Conservation (phyloP, 441 rosid species). For the Capsella rubella region DNA sequence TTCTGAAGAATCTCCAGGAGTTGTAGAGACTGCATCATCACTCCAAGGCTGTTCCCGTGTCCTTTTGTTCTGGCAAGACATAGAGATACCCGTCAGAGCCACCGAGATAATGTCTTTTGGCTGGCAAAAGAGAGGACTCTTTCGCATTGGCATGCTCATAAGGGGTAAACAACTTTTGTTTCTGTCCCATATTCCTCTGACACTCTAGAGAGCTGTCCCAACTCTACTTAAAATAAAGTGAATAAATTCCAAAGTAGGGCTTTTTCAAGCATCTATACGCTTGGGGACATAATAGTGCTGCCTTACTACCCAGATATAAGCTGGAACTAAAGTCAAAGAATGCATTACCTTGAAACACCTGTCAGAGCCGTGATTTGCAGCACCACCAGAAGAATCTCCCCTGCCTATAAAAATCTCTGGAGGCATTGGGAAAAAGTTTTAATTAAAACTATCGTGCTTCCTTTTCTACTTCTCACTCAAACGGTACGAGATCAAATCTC, state of each 20-base stretch:
- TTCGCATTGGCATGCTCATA: slow-evolving; percentile 35
- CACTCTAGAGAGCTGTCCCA: slow-evolving; percentile 30
- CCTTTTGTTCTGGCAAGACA: slow-evolving; percentile 55
- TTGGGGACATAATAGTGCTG: slow-evolving; percentile 4
- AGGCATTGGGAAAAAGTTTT: slow-evolving; percentile 41
- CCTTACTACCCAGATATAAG: slow-evolving; percentile 26
- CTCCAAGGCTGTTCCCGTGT: slow-evolving; percentile 38
- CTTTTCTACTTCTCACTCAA: slow-evolving; percentile 20
- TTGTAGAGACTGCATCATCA: slow-evolving; percentile 21
- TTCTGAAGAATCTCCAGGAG: slow-evolving; percentile 36
- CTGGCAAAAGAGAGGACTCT: slow-evolving; percentile 20
- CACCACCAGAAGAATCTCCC: slow-evolving; percentile 97
- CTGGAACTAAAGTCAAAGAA: slow-evolving; percentile 32
- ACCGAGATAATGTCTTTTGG: slow-evolving; percentile 24
- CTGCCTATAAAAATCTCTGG: slow-evolving; percentile 94
- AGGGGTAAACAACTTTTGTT: slow-evolving; percentile 30
- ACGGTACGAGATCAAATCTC: slow-evolving; percentile 16
- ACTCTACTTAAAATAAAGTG: slow-evolving; percentile 20
- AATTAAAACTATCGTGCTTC: slow-evolving; percentile 20
- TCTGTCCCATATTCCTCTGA: slow-evolving; percentile 1
- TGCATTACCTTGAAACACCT: slow-evolving; percentile 81
- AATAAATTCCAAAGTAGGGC: slow-evolving; percentile 12
- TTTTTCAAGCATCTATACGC: slow-evolving; percentile 29
- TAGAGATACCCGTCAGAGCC: slow-evolving; percentile 44
- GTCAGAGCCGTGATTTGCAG: slow-evolving; percentile 95